Evolutionary conservation across 768 basidiomycete genomes (phyloP), one percentile per base, ranked within the genome.

Genomic region (Hericium erinaceus): DNA sequence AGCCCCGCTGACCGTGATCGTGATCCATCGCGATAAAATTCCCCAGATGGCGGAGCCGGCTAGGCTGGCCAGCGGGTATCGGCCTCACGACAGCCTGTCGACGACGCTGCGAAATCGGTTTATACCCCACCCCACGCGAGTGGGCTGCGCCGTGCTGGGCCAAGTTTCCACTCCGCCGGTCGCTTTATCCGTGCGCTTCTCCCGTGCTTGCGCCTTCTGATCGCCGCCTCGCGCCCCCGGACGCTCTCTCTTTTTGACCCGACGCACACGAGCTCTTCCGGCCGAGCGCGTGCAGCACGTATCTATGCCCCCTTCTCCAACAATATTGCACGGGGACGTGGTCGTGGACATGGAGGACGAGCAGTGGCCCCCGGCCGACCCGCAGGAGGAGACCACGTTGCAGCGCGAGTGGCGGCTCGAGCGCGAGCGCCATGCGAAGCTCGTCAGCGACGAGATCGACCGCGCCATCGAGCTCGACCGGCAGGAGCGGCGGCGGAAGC

Each of bases 391-490:
- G 65, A 76, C 73, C 0, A 72, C 75, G 10, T 69, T 72, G 5
- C 73, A 79, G 48, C 70, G 69, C 13, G 68, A 69, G n/a, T 59
- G 62, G 44, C 73, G 81, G 15, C 56, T 78, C 26, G 68, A 71
- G 54, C 67, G 66, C 33, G 80, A 82, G 65, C 72, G 70, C 24
- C 75, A 79, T 61, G 82, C 82, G 13, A 80, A 79, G 65, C 70
- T 73, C 40, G 58, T 69, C 24, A 82, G 77, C 68, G 80, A 83
- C 59, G 67, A 69, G 7, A 85, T 85, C 64, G 82, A 85, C 65
- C 74, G 69, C n/a, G 70, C 70, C 48, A 66, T 85, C 15, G 74
- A 74, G 57, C 63, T 62, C 12, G 82, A 83, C 57, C 74, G 72
- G n/a, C 72, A 74, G 53, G 70, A 72, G 54, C 64, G 67, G 55